Conservation (phyloP, 345 rosid species). For the Abelmoschus esculentus region DNA sequence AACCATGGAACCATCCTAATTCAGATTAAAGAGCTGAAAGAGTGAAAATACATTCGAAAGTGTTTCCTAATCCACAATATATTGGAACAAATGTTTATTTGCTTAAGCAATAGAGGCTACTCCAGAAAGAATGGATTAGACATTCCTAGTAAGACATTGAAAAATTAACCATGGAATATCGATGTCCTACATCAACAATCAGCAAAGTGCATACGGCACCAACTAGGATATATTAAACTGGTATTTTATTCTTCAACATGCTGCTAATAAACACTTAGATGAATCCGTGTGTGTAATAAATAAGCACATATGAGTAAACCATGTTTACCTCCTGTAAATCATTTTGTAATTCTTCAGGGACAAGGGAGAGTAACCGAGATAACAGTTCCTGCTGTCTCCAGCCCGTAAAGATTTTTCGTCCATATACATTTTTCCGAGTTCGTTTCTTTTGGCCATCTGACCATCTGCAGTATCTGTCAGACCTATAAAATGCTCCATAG, state of each 20-base stretch:
- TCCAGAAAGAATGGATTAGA: not conserved
- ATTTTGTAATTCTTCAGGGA: conserved; percentile 31
- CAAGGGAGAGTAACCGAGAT: conserved; percentile 47
- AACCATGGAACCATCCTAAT: not conserved
- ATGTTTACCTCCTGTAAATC: conserved; percentile 34
- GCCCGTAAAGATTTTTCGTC: conserved; percentile 52
- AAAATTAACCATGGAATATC: not conserved
- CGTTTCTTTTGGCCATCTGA: conserved; percentile 41
- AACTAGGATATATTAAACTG: not conserved
- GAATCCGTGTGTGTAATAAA: not conserved
- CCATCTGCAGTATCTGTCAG: conserved; percentile 45
- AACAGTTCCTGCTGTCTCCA: conserved; percentile 68
- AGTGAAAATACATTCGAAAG: not conserved
- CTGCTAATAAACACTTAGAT: not conserved
- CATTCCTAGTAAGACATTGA: not conserved
- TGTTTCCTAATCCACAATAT: not conserved
- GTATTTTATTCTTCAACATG: not conserved
- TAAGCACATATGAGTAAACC: not conserved
- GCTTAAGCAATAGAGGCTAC: not conserved
- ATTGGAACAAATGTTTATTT: not conserved
- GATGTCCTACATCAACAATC: not conserved
- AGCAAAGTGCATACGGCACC: not conserved
- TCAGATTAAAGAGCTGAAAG: not conserved
- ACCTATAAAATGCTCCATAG: conserved; percentile 54
- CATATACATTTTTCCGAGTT: conserved; percentile 38